Evolutionary conservation across 345 rosid genomes (phyloP), one percentile per base, ranked within the genome.

Genomic region (Rubroshorea leprosula): DNA sequence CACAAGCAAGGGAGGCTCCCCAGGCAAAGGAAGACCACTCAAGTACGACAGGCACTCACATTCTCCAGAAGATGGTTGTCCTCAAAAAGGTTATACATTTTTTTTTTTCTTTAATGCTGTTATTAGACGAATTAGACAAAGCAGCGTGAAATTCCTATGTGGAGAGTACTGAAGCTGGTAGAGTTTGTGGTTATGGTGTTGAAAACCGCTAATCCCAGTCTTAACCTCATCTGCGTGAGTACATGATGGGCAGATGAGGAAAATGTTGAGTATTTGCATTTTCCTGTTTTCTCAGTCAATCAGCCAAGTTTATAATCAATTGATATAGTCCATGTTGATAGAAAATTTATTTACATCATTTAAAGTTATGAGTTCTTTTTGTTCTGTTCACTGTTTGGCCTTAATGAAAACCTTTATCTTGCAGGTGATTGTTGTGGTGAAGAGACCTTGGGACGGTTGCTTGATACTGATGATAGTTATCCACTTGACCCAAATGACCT

Each of bases 341-440:
- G 27, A 43, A 35, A 31, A 54, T 17, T 18, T 39, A 18, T 19
- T 27, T 35, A 35, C 10, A 31, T 5, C 24, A 8, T 54, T 54
- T 53, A 24, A 27, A 13, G 23, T 29, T 53, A 17, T n/a, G 19
- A 53, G 23, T 35, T 35, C 5, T 29, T 55, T 20, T 10, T 7
- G 5, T 56, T 56, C 31, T 27, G 29, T 49, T 29, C 16, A 3
- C 31, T 20, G 8, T 20, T 49, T 29, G 46, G 48, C 29, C 31
- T 38, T 53, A 24, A 8, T 44, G 23, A 15, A 18, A 5, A 31
- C 25, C 21, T 45, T 26, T 5, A 49, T 46, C 47, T 17, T 51
- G 74, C 74, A 85, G 90, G 77, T 58, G 87, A 81, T 25, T 59
- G 61, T 17, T 85, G 78, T 54, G 83, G 82, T 15, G 70, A 81